Percentiles rank a stretch among this genome's conserved stretches.
These are phyloP conservation scores for Geosmithia putterillii DNA, from an alignment of 2,329 filamentous ascomycete genomes.

Conservation along the genomic window DNA sequence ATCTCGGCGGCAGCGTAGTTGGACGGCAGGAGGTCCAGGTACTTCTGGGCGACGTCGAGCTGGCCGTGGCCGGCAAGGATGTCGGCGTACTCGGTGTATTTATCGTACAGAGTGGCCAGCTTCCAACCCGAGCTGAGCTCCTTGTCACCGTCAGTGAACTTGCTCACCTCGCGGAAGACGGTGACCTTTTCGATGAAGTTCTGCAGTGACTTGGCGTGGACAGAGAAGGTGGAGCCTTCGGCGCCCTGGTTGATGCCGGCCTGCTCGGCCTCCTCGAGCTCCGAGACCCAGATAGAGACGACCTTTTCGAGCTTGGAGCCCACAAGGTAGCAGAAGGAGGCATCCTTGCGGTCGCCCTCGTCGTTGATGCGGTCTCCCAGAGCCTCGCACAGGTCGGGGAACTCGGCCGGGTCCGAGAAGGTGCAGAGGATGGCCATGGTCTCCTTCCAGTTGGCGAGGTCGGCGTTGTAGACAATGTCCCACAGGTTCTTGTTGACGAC, in stretches of 20 bases:
- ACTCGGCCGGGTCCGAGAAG: conserved; percentile 82
- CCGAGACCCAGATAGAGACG: conserved; percentile 82
- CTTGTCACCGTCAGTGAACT: conserved; percentile 73
- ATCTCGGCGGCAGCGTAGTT: conserved; percentile 80
- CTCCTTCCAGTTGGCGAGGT: conserved; percentile 90
- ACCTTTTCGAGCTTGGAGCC: conserved; percentile 98
- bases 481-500: conserved; percentile 94
- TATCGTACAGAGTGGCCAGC: conserved; percentile 75
- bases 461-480: conserved; percentile 95
- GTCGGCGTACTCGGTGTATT: conserved; percentile 95
- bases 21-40: conserved; percentile 73
- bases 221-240: conserved; percentile 74
- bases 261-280: conserved; percentile 75
- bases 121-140: conserved; percentile 72
- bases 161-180: conserved; percentile 86
- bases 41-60: conserved; percentile 75
- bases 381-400: conserved; percentile 88
- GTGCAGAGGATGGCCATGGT: conserved; percentile 93
- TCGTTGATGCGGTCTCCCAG: conserved; percentile 86
- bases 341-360: conserved; percentile 68
- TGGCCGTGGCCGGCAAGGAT: conserved; percentile 86
- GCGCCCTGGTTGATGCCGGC: conserved; percentile 56
- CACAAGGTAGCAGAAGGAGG: conserved; percentile 90
- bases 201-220: conserved; percentile 80
- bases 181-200: conserved; percentile 97